Evolutionary conservation across 169 alveolate genomes (phyloP).

Genomic region (Cryptosporidium tyzzeri): DNA sequence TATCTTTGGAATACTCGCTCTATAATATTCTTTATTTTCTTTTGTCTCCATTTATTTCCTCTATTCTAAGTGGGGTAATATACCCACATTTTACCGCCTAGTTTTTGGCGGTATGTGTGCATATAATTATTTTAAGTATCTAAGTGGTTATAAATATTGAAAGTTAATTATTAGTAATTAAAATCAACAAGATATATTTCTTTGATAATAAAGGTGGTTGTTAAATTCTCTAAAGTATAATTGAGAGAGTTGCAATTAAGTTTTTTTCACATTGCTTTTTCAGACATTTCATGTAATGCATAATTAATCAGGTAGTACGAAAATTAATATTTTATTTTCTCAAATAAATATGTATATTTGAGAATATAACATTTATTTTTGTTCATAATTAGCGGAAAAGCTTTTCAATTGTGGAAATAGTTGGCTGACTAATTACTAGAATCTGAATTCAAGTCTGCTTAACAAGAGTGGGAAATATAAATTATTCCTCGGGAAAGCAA

Average conservation of each 20-base stretch:
- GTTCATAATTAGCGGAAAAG: neutral
- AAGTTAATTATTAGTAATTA: neutral
- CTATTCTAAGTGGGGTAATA: slow-evolving; percentile 11
- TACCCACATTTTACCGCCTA: slow-evolving; percentile 14
- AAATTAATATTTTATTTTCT: neutral
- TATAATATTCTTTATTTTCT: neutral
- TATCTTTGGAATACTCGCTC: neutral
- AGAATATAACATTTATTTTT: neutral
- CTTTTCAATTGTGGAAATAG: neutral
- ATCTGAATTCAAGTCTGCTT: neutral
- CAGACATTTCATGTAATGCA: neutral
- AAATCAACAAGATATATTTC: neutral
- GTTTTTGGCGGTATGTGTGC: neutral
- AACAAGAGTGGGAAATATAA: neutral
- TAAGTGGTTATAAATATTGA: neutral
- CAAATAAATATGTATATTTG: slow-evolving; percentile 3
- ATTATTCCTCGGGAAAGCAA: neutral
- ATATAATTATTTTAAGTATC: neutral
- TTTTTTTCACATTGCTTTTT: neutral
- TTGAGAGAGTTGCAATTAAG: neutral
- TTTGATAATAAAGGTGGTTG: neutral
- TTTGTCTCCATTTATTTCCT: slow-evolving; percentile 19
- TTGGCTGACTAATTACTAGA: neutral
- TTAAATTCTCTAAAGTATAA: neutral
- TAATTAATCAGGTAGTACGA: neutral